Base-by-base conservation (phyloP, 106 monocot genomes). In the Hemerocallis citrina region DNA sequence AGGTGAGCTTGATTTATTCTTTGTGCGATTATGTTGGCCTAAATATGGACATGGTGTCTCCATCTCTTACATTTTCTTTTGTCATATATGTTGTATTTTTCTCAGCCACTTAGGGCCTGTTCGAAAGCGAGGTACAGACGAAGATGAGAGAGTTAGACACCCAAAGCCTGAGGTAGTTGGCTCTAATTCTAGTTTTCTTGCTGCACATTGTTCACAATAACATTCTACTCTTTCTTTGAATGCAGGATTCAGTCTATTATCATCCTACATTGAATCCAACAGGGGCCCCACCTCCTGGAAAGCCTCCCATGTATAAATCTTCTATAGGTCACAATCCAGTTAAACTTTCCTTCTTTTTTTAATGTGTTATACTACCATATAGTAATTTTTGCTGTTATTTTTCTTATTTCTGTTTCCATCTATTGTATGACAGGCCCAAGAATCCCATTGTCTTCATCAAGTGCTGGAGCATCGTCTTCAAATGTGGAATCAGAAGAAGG, bases 241-340 rank as follows among this genome's bases (percentile, higher is more conserved):
- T 79, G 63, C 84, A 98, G 96, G 96, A 98, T 54, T 98, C 96
- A 0, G 96, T 98, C 58, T 98, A 98, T 49, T 98, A 88, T 69
- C 96, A 98, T 81, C 96, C 96, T 28, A 98, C 91, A 6, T 46
- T 98, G 20, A 98, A 98, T 50, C 96, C 96, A 42, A 91, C 96
- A 6, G 96, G 96, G 34, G 88, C 96, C 42, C 96, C 96, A 52
- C 96, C 96, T 64, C 96, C 96, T 75, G 96, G 96, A 70, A 98
- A 92, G 56, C 96, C 91, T 67, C 96, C 91, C 3, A 98, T 98
- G 96, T 98, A 98, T 59, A 88, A 98, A 75, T 87, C 91, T 17
- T 79, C 96, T 40, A 74, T 90, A 79, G 96, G 96, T 96, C 27
- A 59, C 23, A 38, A 5, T 36, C 25, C 59, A 46, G 21, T 96